phyloP scores from a whole-genome alignment of 1,139 yeast species.

The Debaryomycetaceae sp. region DNA sequence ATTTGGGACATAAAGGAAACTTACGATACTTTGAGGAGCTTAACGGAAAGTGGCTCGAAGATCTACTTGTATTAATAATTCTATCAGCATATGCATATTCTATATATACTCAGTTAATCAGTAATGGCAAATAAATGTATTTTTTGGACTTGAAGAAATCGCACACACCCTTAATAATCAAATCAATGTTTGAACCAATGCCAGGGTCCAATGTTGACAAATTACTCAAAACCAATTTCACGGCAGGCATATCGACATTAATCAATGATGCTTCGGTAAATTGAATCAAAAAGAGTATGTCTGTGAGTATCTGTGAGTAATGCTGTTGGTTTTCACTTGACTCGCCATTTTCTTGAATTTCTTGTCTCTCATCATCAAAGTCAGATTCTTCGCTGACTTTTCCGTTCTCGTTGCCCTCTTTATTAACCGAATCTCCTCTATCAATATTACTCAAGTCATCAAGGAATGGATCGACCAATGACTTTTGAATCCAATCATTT shows the following conservation, averaged over 20 bases:
- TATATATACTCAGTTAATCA: constrained; percentile 13
- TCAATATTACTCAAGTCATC: constrained; percentile 1
- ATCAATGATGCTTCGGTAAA: constrained; percentile 14
- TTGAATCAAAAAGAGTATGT: constrained; percentile 22
- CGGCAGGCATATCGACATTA: background rate
- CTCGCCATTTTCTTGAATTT: background rate
- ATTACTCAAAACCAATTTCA: background rate
- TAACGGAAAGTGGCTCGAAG: constrained; percentile 44
- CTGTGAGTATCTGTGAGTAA: constrained; percentile 15
- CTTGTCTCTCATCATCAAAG: background rate
- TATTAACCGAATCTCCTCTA: background rate
- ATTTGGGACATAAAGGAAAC: constrained; percentile 61
- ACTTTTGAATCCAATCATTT: constrained; percentile 25
- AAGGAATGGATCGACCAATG: constrained; percentile 7
- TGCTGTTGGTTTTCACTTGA: background rate
- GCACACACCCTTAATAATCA: constrained; percentile 20
- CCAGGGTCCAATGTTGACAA: background rate
- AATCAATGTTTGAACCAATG: constrained; percentile 1
- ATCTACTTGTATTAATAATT: constrained; percentile 43
- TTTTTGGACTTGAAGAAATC: constrained; percentile 31
- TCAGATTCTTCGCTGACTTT: background rate
- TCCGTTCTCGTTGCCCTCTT: background rate
- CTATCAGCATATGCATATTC: constrained; percentile 1
- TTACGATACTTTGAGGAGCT: constrained; percentile 34
- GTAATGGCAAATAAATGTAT: constrained; percentile 34